A percentile compares a stretch with the other conserved stretches of the same genome.
Evolutionary conservation across 2,329 filamentous ascomycete genomes (phyloP).

Genomic region (Penicillium concentricum): DNA sequence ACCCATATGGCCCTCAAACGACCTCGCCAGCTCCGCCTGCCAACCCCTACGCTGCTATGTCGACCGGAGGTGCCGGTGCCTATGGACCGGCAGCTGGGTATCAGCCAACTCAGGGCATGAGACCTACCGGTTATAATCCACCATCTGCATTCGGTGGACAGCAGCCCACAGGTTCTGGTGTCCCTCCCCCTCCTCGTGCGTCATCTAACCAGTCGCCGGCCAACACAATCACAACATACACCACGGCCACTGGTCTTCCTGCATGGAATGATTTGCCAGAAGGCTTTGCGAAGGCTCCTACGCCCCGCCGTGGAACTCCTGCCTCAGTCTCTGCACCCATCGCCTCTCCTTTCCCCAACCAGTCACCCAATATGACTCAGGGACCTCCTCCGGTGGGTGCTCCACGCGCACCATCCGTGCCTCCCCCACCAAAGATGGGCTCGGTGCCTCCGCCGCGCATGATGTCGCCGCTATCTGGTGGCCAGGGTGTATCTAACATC

Average conservation of each 20-base stretch:
- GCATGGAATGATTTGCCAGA: constrained; percentile 96
- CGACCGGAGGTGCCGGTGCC: constrained; percentile 24
- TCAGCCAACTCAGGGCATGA: constrained; percentile 51
- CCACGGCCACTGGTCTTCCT: constrained; percentile 66
- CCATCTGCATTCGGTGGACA: constrained; percentile 47
- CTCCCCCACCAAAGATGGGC: constrained; percentile 79
- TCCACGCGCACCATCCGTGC: constrained; percentile 68
- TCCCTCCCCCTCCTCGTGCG: constrained; percentile 64
- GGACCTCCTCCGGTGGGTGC: constrained; percentile 56
- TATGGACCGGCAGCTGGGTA: constrained; percentile 52
- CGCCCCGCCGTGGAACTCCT: constrained; percentile 72
- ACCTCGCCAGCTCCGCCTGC: constrained; percentile 16
- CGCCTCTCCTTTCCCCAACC: constrained; percentile 72
- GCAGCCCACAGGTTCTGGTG: constrained; percentile 44
- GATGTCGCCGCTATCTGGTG: constrained; percentile 65
- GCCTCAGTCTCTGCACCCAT: constrained; percentile 60
- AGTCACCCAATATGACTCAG: constrained; percentile 48
- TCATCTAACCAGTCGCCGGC: constrained; percentile 64
- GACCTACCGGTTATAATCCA: constrained; percentile 41
- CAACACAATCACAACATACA: constrained; percentile 60
- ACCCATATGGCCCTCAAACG: constrained; percentile 52
- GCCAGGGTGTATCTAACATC: constrained; percentile 54
- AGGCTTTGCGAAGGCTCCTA: constrained; percentile 69
- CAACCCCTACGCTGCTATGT: constrained; percentile 35
- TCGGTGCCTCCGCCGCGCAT: constrained; percentile 62